Percentiles rank a stretch among this genome's conserved stretches.
phyloP scores from a whole-genome alignment of 306 rosid species.

The Castanospermum australe region DNA sequence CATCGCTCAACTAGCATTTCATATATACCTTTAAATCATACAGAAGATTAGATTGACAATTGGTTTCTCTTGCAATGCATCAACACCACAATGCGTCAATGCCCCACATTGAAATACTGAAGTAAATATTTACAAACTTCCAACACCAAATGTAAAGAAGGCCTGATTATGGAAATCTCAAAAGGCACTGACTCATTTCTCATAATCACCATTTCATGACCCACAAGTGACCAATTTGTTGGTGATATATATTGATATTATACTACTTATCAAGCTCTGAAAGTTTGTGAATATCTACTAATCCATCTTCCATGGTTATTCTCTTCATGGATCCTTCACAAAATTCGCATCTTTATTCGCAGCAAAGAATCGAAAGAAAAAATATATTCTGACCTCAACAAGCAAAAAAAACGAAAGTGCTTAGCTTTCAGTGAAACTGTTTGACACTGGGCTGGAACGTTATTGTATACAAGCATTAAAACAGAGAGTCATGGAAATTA shows the following conservation, averaged over 20 bases:
- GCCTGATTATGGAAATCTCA: background rate
- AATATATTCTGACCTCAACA: background rate
- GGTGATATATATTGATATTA: background rate
- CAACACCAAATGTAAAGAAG: background rate
- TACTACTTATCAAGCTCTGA: background rate
- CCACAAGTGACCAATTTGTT: background rate
- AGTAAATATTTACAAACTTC: background rate
- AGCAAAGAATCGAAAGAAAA: background rate
- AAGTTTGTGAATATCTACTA: background rate
- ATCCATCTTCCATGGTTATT: background rate
- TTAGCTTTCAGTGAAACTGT: constrained; percentile 4
- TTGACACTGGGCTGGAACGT: background rate
- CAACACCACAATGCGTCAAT: background rate
- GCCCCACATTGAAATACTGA: background rate
- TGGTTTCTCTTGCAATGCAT: background rate
- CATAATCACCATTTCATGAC: background rate
- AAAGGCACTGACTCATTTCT: background rate
- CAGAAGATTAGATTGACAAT: background rate
- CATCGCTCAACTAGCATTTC: background rate
- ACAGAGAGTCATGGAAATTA: background rate
- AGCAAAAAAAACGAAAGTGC: background rate
- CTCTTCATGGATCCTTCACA: background rate
- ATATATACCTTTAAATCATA: background rate
- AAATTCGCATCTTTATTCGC: background rate
- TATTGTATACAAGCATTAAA: background rate